Base-by-base conservation (phyloP, 179 eudicot species). In the Actinidia chinensis region DNA sequence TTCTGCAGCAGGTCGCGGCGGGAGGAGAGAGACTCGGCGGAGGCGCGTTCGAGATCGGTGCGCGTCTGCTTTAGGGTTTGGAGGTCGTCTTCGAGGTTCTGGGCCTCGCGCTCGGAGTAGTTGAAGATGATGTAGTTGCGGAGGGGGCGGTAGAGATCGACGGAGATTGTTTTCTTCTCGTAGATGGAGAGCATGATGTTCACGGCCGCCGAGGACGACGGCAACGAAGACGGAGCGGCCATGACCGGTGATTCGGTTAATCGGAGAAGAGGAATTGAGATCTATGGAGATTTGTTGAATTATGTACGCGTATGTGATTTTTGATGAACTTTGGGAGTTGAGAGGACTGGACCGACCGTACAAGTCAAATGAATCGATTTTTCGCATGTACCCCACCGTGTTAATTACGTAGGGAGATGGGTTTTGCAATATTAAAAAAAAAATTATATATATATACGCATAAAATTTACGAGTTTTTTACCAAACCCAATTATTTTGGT, bases 81-180 rank as follows among this genome's bases (percentile, higher is more conserved):
- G 84, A 95, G 96, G 75, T 95, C 99, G 86, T 95, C 98, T 33
- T 95, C 99, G 65, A 95, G 86, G 82, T 83, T 85, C 74, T 92
- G 98, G 3, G 99, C 99, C 69, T 95, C 93, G 78, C 97, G 98
- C 48, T 95, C 98, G 51, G 98, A 94, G 89, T 95, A 95, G 56
- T 88, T 88, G 83, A 80, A 82, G 81, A 80, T 89, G 76, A 95
- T 87, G 92, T 88, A 92, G 83, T 95, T 91, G 73, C 99, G 95
- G 1, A 95, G 79, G 5, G 99, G 99, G 10, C 99, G 93, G 86
- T 92, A 95, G 70, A 95, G 84, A 64, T 95, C 99, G 74, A 90
- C 55, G 4, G 90, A 0, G 66, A 61, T 79, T 4, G 98, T 87
- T 42, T 95, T 95, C 89, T 95, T 95, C 88, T 93, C 98, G 87